Evolutionary conservation across 805 yeast species (phyloP), one percentile per base, ranked within the genome.

Genomic region (Wickerhamiella nectarea): DNA sequence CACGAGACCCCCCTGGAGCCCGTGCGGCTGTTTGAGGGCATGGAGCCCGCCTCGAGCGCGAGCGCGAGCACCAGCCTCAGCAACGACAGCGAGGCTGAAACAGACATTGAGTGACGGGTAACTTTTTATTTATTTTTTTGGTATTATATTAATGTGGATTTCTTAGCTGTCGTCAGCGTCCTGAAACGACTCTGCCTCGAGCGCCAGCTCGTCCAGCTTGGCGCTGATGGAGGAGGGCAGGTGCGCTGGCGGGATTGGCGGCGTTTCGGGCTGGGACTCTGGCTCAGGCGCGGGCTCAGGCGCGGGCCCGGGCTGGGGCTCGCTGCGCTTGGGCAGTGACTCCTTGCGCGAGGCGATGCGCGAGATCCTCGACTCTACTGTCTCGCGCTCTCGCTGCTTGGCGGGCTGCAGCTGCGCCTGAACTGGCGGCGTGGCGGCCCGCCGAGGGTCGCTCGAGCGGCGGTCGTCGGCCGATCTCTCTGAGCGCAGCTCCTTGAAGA

Each of bases 401-500:
- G 12, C 14, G n/a, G 9, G 28, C 28, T 25, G 28, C n/a, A 7
- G 9, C 28, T 25, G 28, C 28, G 28, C 12, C n/a, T n/a, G n/a
- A n/a, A n/a, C n/a, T n/a, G n/a, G n/a, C n/a, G 28, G 28, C 4
- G 28, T 25, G 28, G 28, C 28, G 9, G 28, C 9, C 3, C 28
- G 6, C n/a, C 28, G 28, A 4, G 28, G 28, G 12, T 25, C 28
- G 28, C 28, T 25, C 28, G 28, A 25, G 28, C 28, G 28, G 28
- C 28, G 28, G 9, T 25, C 28, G 9, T 25, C 28, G 28, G 28
- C 12, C 25, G 25, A 22, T 9, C 28, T 11, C 31, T 28, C 31
- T 3, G 31, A 28, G 45, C 72, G 75, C 50, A 82, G 69, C 50
- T 76, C 82, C 26, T 71, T 69, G 54, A 83, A 82, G n/a, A 83